phyloP scores from a whole-genome alignment of 345 rosid genomes.

The Lumnitzera racemosa region DNA sequence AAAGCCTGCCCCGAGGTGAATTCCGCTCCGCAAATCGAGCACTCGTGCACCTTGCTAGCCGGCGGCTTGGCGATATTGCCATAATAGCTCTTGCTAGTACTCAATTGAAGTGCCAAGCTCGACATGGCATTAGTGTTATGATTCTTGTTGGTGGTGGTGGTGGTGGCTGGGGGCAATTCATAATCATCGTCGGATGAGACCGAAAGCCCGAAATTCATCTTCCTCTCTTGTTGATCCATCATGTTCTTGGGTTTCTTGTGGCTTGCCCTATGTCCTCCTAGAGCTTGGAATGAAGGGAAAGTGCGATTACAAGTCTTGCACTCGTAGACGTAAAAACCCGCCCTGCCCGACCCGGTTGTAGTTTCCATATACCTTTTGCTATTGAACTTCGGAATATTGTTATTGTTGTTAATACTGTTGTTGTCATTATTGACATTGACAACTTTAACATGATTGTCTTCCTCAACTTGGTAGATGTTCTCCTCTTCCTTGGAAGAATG shows the following conservation, averaged over 20 bases:
- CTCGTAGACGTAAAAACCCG: slow-evolving; percentile 77
- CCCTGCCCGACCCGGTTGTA: slow-evolving; percentile 42
- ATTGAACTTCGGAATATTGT: slow-evolving; percentile 35
- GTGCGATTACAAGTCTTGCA: slow-evolving; percentile 87
- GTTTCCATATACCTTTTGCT: slow-evolving; percentile 71
- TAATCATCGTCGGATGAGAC: slow-evolving; percentile 20
- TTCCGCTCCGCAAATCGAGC: slow-evolving; percentile 82
- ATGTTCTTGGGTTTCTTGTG: slow-evolving; percentile 73
- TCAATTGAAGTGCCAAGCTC: slow-evolving; percentile 55
- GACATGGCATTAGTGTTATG: no score
- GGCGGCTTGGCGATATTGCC: slow-evolving; percentile 10
- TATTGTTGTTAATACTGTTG: neutral
- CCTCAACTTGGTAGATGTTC: neutral
- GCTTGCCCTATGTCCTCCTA: slow-evolving; percentile 96
- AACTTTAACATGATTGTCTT: neutral
- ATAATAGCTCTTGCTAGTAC: slow-evolving; percentile 12
- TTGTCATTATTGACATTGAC: no score
- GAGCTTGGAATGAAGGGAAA: slow-evolving; percentile 92
- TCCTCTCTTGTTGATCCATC: neutral
- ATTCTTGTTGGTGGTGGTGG: neutral
- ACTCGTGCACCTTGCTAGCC: slow-evolving; percentile 64
- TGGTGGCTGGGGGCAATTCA: neutral
- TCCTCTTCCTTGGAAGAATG: slow-evolving; percentile 15
- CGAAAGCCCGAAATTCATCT: neutral
- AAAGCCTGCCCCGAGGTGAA: slow-evolving; percentile 91